These are phyloP conservation scores for Trematosphaeria pertusa DNA, from an alignment of 2,329 filamentous ascomycete species.

Conservation along the genomic window DNA sequence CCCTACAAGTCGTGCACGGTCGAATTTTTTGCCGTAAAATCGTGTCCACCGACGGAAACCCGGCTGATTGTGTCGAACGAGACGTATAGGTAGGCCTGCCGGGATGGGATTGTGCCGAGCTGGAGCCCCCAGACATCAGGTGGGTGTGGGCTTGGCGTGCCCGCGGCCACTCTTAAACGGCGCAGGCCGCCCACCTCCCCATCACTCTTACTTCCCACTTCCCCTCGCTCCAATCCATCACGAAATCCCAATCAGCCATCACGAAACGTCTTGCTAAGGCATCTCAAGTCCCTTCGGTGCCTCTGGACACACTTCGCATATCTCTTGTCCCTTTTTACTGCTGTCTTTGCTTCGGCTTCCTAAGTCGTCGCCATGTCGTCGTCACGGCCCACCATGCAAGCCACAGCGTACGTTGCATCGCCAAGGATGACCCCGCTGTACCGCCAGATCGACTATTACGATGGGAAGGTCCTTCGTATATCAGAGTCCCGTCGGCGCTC, in stretches of 20 bases:
- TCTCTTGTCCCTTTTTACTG: slow-evolving; percentile 9
- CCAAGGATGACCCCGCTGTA: slow-evolving; percentile 13
- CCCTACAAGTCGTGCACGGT: slow-evolving; percentile 14
- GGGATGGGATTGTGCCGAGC: slow-evolving; percentile 12
- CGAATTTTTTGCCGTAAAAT: slow-evolving; percentile 1
- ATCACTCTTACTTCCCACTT: slow-evolving; percentile 26
- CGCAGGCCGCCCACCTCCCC: slow-evolving; percentile 19
- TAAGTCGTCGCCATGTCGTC: slow-evolving; percentile 31
- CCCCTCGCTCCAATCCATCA: slow-evolving; percentile 13
- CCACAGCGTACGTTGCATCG: neutral
- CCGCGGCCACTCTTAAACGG: slow-evolving; percentile 18
- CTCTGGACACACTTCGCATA: neutral
- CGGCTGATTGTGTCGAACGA: slow-evolving; percentile 1
- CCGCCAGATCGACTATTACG: slow-evolving; percentile 33
- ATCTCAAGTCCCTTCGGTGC: slow-evolving; percentile 3
- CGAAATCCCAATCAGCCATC: slow-evolving; percentile 13
- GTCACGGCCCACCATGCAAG: slow-evolving; percentile 12
- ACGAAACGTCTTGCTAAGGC: slow-evolving; percentile 10
- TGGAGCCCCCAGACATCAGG: slow-evolving; percentile 16
- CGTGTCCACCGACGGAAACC: neutral
- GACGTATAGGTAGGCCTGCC: slow-evolving; percentile 8
- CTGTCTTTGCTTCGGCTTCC: slow-evolving; percentile 7
- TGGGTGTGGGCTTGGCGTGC: slow-evolving; percentile 24
- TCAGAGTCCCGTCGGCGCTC: slow-evolving; percentile 34
- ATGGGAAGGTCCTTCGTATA: slow-evolving; percentile 30